These are phyloP conservation scores for Exophiala mesophila DNA, from an alignment of 2,329 filamentous ascomycete genomes.

Conservation along the genomic window DNA sequence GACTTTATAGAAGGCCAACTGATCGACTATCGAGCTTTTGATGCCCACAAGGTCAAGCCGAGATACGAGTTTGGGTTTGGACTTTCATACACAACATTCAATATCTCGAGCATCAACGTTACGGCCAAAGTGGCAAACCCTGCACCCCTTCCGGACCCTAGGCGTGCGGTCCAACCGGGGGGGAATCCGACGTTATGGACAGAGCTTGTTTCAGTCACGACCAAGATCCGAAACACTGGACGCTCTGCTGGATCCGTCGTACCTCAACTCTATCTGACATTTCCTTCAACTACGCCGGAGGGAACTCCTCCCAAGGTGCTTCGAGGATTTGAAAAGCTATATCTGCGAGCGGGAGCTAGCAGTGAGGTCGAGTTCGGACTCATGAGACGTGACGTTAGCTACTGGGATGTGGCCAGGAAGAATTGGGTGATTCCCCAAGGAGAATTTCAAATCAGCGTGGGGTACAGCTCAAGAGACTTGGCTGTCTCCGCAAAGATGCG, in stretches of 20 bases:
- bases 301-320: constrained; percentile 50
- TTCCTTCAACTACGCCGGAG: constrained; percentile 28
- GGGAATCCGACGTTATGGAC: constrained; percentile 63
- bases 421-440: constrained; percentile 59
- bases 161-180: constrained; percentile 60
- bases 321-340: constrained; percentile 67
- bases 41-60: constrained; percentile 66
- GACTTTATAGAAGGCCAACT: constrained; percentile 72
- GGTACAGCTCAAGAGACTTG: constrained; percentile 24
- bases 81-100: constrained; percentile 72
- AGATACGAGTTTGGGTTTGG: constrained; percentile 84
- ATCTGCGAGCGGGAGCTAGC: constrained; percentile 51
- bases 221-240: constrained; percentile 16
- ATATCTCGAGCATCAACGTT: constrained; percentile 38
- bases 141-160: constrained; percentile 50
- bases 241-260: constrained; percentile 8
- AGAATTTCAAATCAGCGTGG: constrained; percentile 22
- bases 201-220: constrained; percentile 37
- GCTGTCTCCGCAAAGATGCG: constrained; percentile 6
- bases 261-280: constrained; percentile 16
- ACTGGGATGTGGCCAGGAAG: constrained; percentile 62
- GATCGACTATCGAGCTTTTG: constrained; percentile 85
- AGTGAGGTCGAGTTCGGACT: constrained; percentile 53
- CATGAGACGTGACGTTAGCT: constrained; percentile 64
- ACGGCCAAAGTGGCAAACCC: constrained; percentile 51